phyloP scores from a whole-genome alignment of 352 stramenopile species.

The Globisporangium canariense region DNA sequence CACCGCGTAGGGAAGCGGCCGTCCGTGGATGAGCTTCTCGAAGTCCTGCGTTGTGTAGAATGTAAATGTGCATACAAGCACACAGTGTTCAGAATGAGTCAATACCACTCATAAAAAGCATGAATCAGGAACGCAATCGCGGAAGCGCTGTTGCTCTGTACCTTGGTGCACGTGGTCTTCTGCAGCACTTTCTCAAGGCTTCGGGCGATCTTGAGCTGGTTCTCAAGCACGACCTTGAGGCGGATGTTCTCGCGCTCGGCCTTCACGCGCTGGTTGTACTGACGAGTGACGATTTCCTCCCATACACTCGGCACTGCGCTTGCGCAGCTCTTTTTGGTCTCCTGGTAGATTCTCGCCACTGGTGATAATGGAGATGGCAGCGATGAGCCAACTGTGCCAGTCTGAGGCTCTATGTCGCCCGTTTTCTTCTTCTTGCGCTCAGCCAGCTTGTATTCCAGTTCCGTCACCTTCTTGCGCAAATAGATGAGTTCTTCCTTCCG shows the following conservation, averaged over 20 bases:
- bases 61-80: too few species aligned
- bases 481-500: constrained; percentile 30
- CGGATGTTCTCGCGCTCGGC: constrained; percentile 53
- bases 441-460: constrained; percentile 21
- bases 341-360: not conserved
- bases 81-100: too few species aligned
- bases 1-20: not conserved
- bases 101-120: too few species aligned
- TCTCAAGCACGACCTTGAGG: constrained; percentile 31
- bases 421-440: constrained; percentile 1
- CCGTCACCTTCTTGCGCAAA: constrained; percentile 20
- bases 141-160: too few species aligned
- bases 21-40: not conserved
- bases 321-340: not conserved
- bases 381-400: not conserved
- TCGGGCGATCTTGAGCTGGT: constrained; percentile 42
- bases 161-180: not conserved
- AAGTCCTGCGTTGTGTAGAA: constrained; percentile 1
- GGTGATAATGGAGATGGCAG: not conserved
- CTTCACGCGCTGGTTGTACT: constrained; percentile 30
- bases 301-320: constrained; percentile 5
- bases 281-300: constrained; percentile 1
- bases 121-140: too few species aligned
- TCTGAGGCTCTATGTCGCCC: not conserved
- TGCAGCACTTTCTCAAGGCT: constrained; percentile 33